Base-by-base conservation (phyloP, 768 basidiomycete genomes). In the Albatrellus ellisii region DNA sequence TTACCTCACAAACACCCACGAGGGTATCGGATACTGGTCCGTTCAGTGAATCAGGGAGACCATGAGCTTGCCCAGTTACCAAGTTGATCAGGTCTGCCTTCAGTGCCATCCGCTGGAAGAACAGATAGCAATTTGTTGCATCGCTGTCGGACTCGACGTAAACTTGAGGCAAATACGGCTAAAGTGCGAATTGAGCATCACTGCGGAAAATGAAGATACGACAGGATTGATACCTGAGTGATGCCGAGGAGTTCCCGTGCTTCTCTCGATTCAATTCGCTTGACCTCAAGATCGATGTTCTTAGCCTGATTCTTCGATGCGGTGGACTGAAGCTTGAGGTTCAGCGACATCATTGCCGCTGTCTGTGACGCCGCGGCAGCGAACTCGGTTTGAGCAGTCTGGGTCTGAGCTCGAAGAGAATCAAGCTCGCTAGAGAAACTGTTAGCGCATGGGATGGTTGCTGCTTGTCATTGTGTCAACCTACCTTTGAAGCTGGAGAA, bases 1-100 rank as follows among this genome's bases (percentile, higher is more conserved):
- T 24, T 46, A 85, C 87, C 70, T 98, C 94, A 61, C 94, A 98
- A 27, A 95, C 77, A 14, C 88, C 88, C n/a, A 95, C 90, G 10
- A 97, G 69, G 1, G 69, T 71, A 41, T 95, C 92, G 0, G 88
- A 81, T 0, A 90, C 82, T 29, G 75, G 66, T 0, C 79, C 77
- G 48, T 81, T 85, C 18, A 98, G 74, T 3, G 86, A 77, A 28
- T 89, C 87, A 5, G 91, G 88, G 24, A 99, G 63, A 26, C 75
- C 74, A 54, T 97, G 85, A 12, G 76, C 73, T 48, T 88, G 80
- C 1, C 82, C 87, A 26, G 92, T 79, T 42, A 88, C 73, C 10
- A 62, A 70, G 53, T 82, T 87, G 59, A 98, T 79, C 32, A 95
- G 68, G 49, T 95, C 87, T 24, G 86, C 69, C 61, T 99, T 99